Evolutionary conservation across 257 asterid species (phyloP), one percentile per base, ranked within the genome.

Genomic region (Catharanthus roseus): DNA sequence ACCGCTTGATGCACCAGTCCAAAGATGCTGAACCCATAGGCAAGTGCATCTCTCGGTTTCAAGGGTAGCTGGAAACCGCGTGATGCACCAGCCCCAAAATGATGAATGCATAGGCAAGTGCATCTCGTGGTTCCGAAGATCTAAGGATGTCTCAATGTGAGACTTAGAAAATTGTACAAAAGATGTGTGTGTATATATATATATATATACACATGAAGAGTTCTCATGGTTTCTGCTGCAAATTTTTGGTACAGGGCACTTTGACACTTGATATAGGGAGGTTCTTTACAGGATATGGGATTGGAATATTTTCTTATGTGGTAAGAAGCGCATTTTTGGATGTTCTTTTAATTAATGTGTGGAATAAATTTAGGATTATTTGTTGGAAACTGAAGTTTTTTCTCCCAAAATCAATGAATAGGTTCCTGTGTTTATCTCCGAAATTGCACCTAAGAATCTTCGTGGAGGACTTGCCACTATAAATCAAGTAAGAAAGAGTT

Each of bases 361-460:
- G 16, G 26, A 61, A 10, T 7, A 9, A 61, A 16, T 61, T 33
- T 18, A 29, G 18, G 8, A 5, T 53, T 65, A n/a, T 10, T 44
- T 9, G 4, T 39, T 2, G 36, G 58, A 33, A 57, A 54, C 63
- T 38, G 58, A 74, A 16, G 26, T 18, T 38, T 8, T n/a, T 42
- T 18, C 41, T 56, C 49, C 28, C 54, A 3, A 60, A 26, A 44
- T 42, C 5, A 19, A 66, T 24, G 45, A 47, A 72, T 74, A 92
- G 97, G 89, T 92, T 53, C 98, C 95, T 0, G 85, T 92, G 23
- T 92, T 90, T 58, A 90, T 90, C 57, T 95, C 90, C 60, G 98
- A 90, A 85, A 90, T 90, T 29, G 88, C 98, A 18, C 98, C 97
- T 7, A 87, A 83, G 77, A 76, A 87, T 82, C 88, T 92, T 15